Conservation (phyloP, 768 basidiomycete genomes). For the Mycena filopes region DNA sequence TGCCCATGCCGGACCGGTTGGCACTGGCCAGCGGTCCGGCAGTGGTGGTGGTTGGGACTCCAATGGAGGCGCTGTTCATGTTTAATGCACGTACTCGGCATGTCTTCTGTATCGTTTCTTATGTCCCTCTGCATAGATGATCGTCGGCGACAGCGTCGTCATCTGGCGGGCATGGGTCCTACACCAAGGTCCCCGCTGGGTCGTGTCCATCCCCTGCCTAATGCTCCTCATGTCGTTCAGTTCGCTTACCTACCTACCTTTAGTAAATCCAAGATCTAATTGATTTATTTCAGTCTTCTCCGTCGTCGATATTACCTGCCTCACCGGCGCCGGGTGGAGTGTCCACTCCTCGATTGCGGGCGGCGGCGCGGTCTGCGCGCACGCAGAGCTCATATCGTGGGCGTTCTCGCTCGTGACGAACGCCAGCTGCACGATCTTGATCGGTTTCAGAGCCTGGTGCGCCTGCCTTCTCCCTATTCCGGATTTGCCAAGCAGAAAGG, state of each 20-base stretch:
- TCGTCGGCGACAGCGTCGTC: slow-evolving; percentile 26
- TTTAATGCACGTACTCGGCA: slow-evolving; percentile 17
- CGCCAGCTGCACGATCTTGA: slow-evolving; percentile 24
- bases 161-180: slow-evolving; percentile 30
- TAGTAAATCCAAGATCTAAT: background rate
- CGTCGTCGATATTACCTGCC: slow-evolving; percentile 23
- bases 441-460: slow-evolving; percentile 30
- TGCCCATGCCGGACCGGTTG: background rate
- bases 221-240: slow-evolving; percentile 27
- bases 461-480: background rate
- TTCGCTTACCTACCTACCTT: background rate
- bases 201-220: slow-evolving; percentile 8
- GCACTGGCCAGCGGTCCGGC: background rate
- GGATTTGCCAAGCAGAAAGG: no score
- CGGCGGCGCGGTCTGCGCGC: slow-evolving; percentile 19
- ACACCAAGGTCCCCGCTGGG: slow-evolving; percentile 9
- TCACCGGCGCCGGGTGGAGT: slow-evolving; percentile 18
- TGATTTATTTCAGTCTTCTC: slow-evolving; percentile 10
- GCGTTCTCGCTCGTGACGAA: slow-evolving; percentile 31
- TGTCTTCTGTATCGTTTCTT: background rate
- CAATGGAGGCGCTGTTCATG: slow-evolving; percentile 25
- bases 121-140: slow-evolving; percentile 13
- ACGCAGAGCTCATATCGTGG: slow-evolving; percentile 31
- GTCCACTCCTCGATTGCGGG: slow-evolving; percentile 10
- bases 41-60: background rate